A percentile compares a stretch with the other conserved stretches of the same genome.
Evolutionary conservation across 2,329 filamentous ascomycete species (phyloP).

Genomic region (Eutypa lata): DNA sequence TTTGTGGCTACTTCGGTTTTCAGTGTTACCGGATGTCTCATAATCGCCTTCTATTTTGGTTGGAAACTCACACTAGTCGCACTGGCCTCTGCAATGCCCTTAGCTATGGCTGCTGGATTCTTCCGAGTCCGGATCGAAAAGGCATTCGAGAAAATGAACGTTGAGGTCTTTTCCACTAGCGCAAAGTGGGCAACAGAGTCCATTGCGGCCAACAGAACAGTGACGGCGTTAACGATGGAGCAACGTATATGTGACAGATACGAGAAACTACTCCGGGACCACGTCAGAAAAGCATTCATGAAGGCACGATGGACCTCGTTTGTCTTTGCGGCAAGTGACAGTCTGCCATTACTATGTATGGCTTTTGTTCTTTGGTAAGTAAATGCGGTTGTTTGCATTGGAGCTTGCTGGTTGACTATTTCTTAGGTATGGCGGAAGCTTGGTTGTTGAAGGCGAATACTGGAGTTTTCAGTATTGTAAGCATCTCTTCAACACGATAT

Average conservation of each 20-base stretch:
- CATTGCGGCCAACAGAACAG: constrained; percentile 70
- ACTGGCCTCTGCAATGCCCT: constrained; percentile 56
- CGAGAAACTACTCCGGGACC: constrained; percentile 51
- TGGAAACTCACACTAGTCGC: constrained; percentile 74
- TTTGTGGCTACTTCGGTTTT: constrained; percentile 62
- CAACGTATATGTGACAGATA: constrained; percentile 62
- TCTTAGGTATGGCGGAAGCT: constrained; percentile 61
- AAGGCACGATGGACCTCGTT: constrained; percentile 64
- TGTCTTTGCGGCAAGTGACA: constrained; percentile 65
- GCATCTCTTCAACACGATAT: constrained; percentile 1
- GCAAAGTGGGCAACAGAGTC: constrained; percentile 73
- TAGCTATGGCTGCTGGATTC: constrained; percentile 45
- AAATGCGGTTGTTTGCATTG: neutral
- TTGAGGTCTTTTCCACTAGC: constrained; percentile 65
- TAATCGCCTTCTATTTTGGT: constrained; percentile 67
- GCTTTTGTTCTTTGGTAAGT: constrained; percentile 29
- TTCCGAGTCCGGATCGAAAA: constrained; percentile 28
- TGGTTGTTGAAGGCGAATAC: constrained; percentile 53
- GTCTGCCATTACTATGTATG: constrained; percentile 40
- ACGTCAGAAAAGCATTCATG: constrained; percentile 57
- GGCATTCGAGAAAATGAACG: constrained; percentile 46
- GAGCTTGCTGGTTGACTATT: constrained; percentile 47
- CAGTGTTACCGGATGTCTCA: constrained; percentile 61
- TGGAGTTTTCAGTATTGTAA: constrained; percentile 41
- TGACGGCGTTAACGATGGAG: constrained; percentile 67